Evolutionary conservation across 768 basidiomycete species (phyloP).

Genomic region (Albatrellus ellisii): DNA sequence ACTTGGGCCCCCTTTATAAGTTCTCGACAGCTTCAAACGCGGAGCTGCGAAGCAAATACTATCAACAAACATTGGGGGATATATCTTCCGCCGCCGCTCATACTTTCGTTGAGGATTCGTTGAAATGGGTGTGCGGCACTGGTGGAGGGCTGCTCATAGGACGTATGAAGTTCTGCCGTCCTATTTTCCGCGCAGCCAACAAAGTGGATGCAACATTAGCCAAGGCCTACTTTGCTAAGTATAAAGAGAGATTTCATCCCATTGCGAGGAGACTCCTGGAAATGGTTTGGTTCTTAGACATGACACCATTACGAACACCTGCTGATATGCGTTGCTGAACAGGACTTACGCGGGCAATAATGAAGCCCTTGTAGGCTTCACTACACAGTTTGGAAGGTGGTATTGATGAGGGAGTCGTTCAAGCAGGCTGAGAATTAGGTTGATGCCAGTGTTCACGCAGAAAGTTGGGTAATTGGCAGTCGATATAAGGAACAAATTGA

Average conservation of each 20-base stretch:
- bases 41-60: conserved; percentile 72
- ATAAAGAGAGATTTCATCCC: conserved; percentile 54
- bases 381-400: no score
- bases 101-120: conserved; percentile 38
- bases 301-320: not conserved
- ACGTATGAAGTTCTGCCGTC: conserved; percentile 78
- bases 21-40: conserved; percentile 51
- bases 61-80: conserved; percentile 50
- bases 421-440: no score
- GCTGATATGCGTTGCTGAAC: no score
- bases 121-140: conserved; percentile 53
- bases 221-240: conserved; percentile 29
- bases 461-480: no score
- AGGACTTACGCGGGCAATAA: no score
- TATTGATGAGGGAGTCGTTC: no score
- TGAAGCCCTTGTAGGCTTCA: no score
- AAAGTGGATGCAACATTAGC: conserved; percentile 44
- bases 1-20: conserved; percentile 41
- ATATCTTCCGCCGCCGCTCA: conserved; percentile 32
- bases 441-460: no score
- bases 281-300: conserved; percentile 33
- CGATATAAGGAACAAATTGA: no score
- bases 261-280: conserved; percentile 66
- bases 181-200: conserved; percentile 41
- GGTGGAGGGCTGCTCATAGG: conserved; percentile 54